phyloP scores from a whole-genome alignment of 2,329 filamentous ascomycete species.

The Ophiostoma ulmi region DNA sequence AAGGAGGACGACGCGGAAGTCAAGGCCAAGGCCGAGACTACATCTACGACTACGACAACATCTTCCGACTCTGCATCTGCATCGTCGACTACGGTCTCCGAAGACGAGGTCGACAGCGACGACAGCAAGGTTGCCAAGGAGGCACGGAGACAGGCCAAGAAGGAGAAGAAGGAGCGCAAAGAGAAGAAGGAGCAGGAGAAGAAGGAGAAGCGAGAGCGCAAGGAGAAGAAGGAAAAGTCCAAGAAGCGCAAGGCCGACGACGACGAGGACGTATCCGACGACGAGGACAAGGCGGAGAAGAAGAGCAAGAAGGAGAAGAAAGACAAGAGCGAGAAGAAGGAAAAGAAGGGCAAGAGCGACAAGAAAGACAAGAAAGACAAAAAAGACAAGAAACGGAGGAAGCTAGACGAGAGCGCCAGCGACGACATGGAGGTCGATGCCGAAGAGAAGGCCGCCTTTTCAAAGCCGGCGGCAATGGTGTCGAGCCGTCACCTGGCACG shows the following conservation, averaged over 20 bases:
- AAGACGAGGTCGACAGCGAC: not conserved
- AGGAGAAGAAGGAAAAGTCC: constrained; percentile 23
- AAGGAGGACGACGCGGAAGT: constrained; percentile 9
- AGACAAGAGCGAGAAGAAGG: constrained; percentile 27
- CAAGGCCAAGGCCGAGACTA: not conserved
- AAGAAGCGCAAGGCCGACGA: constrained; percentile 34
- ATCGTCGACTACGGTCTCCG: not conserved
- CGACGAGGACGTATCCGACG: constrained; percentile 34
- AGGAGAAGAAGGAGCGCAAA: constrained; percentile 14
- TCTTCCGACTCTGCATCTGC: constrained; percentile 1
- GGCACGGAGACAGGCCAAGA: constrained; percentile 4
- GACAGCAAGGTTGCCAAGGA: constrained; percentile 12
- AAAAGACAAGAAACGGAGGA: constrained; percentile 27
- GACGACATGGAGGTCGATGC: constrained; percentile 31
- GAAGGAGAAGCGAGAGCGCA: constrained; percentile 8
- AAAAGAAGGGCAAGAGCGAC: constrained; percentile 39
- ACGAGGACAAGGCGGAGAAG: constrained; percentile 34
- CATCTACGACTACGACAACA: not conserved
- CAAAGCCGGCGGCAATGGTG: constrained; percentile 31
- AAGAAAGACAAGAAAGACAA: constrained; percentile 33
- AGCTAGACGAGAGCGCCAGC: constrained; percentile 36
- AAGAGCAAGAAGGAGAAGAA: constrained; percentile 31
- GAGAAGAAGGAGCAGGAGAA: constrained; percentile 43
- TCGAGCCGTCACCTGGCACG: constrained; percentile 67
- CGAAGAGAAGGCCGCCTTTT: constrained; percentile 40